Base-by-base conservation (phyloP, 257 asterid species). In the Solanum ossicruentum region DNA sequence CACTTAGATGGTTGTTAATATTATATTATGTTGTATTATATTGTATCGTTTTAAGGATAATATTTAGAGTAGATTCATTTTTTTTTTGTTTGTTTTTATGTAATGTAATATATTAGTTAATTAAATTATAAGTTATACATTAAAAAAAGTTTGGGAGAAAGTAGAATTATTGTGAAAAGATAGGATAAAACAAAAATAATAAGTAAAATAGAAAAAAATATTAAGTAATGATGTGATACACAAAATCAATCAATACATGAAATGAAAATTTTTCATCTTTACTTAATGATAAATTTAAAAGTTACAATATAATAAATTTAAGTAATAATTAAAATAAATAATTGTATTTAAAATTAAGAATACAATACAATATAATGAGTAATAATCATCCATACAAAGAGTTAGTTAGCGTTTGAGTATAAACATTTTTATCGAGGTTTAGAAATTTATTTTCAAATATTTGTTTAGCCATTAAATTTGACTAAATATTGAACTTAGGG, bases 221-320 rank as follows among this genome's bases (percentile, higher is more conserved):
- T n/a, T n/a, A 60, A 3, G 5, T n/a, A 60, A 21, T 0, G 0
- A 21, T 0, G 0, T 0, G 8, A 60, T 21, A 3, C 16, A 60
- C 15, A 7, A 60, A 60, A 60, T 60, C 6, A 10, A 0, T 60
- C 1, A 0, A n/a, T 60, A 21, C 4, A 1, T 60, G 1, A 60
- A 60, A 60, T n/a, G 0, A 0, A 60, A 3, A 60, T 10, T 60
- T n/a, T 60, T 0, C 0, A 10, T 60, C 8, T 0, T n/a, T 60
- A 60, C 3, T 60, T n/a, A n/a, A 60, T 8, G 0, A 60, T 1
- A 7, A 10, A 60, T 21, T 60, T n/a, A n/a, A n/a, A 60, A 1
- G 32, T 10, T 10, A 60, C 8, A 6, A 60, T 60, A 5, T 10
- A n/a, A 10, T n/a, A n/a, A 21, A 10, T 60, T 60, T 10, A n/a